A percentile compares a stretch with the other conserved stretches of the same genome.
Conservation (phyloP, 75 land plant genomes). For the Sequoiadendron giganteum region DNA sequence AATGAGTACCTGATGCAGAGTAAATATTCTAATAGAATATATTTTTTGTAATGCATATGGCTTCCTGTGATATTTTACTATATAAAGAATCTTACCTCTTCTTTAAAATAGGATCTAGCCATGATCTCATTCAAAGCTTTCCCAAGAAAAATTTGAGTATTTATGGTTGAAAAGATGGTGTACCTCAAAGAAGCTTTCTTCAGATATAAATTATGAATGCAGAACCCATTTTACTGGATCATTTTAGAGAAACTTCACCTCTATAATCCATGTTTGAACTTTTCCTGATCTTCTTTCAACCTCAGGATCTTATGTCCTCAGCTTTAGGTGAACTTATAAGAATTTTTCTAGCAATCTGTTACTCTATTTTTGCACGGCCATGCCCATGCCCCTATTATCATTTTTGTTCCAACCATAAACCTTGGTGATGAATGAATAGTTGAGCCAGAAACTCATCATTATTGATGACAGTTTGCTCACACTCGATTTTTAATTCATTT, state of each 20-base stretch:
- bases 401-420: neutral
- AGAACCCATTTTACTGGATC: neutral
- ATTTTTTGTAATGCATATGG: neutral
- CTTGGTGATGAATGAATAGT: neutral
- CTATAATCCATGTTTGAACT: neutral
- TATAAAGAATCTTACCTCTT: too few relatives aligned
- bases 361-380: neutral
- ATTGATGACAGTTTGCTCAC: too few relatives aligned
- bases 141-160: neutral
- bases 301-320: neutral
- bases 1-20: neutral
- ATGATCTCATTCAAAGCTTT: neutral
- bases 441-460: too few relatives aligned
- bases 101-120: neutral
- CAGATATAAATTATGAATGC: neutral
- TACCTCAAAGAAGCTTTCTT: neutral
- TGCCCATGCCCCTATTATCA: neutral
- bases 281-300: neutral
- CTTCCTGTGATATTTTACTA: too few relatives aligned
- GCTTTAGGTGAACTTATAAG: neutral
- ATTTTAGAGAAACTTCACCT: neutral
- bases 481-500: neutral
- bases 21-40: neutral
- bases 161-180: neutral
- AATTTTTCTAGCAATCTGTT: neutral